Conservation (phyloP, 495 filamentous ascomycete species). For the Trichoderma orchidacearum region DNA sequence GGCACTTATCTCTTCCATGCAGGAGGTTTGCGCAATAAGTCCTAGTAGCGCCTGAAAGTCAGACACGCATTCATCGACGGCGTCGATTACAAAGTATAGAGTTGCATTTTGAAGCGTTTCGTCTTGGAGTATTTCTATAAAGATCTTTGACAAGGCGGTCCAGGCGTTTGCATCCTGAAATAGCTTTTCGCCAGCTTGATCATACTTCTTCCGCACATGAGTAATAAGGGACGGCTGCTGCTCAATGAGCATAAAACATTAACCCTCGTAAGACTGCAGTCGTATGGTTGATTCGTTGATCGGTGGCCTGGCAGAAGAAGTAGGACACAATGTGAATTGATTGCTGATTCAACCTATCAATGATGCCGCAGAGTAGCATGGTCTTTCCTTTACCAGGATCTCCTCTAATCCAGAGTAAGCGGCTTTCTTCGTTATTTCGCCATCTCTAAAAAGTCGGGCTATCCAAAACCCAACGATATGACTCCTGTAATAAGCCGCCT, state of each 20-base stretch:
- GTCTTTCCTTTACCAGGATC: constrained; percentile 34
- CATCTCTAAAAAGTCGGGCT: constrained; percentile 20
- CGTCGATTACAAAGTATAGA: background rate
- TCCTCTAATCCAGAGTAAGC: constrained; percentile 23
- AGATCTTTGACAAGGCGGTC: constrained; percentile 15
- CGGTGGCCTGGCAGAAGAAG: constrained; percentile 31
- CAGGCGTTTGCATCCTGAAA: constrained; percentile 20
- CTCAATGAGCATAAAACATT: constrained; percentile 22
- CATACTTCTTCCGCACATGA: constrained; percentile 18
- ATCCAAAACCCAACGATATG: constrained; percentile 28
- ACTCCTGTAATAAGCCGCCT: constrained; percentile 24
- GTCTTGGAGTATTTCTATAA: constrained; percentile 17
- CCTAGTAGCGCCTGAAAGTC: background rate
- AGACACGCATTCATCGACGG: background rate
- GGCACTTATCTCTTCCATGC: background rate
- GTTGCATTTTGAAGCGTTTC: constrained; percentile 3
- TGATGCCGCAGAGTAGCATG: constrained; percentile 32
- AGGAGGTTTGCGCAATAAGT: background rate
- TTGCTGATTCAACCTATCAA: constrained; percentile 15
- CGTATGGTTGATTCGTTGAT: constrained; percentile 22
- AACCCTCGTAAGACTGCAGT: constrained; percentile 25
- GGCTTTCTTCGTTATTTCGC: background rate
- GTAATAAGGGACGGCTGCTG: constrained; percentile 18
- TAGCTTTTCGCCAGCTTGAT: constrained; percentile 10
- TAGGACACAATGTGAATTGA: constrained; percentile 18